Evolutionary conservation across 2,329 filamentous ascomycete genomes (phyloP).

Genomic region (Colletotrichum kahawae): DNA sequence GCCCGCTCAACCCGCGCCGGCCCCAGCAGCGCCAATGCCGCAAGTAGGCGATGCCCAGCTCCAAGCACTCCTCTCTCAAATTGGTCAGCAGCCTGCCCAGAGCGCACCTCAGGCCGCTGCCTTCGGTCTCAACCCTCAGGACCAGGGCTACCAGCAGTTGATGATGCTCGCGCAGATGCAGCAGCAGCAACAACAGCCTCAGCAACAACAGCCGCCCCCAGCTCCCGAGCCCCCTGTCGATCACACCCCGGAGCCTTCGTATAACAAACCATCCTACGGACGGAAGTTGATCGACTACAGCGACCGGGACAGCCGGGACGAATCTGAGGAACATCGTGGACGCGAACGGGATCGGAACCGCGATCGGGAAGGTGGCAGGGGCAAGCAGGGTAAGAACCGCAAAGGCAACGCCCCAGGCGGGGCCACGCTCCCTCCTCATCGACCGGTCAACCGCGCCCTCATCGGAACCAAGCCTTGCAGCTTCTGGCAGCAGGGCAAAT

Average conservation of each 20-base stretch:
- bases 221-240: neutral
- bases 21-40: conserved; percentile 6
- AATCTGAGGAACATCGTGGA: conserved; percentile 24
- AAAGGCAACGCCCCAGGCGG: conserved; percentile 32
- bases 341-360: conserved; percentile 31
- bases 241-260: conserved; percentile 20
- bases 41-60: conserved; percentile 39
- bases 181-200: conserved; percentile 28
- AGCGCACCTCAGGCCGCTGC: conserved; percentile 20
- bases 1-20: conserved; percentile 23
- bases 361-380: conserved; percentile 30
- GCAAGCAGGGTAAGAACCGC: conserved; percentile 45
- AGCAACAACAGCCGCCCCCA: conserved; percentile 21
- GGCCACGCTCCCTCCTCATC: conserved; percentile 42
- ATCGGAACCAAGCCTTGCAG: conserved; percentile 72
- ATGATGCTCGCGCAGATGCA: conserved; percentile 43
- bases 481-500: conserved; percentile 74
- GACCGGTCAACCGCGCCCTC: conserved; percentile 58
- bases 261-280: conserved; percentile 23
- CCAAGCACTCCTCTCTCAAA: conserved; percentile 49
- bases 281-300: conserved; percentile 19
- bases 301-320: conserved; percentile 7
- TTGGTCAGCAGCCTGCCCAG: conserved; percentile 36
- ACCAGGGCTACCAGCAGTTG: conserved; percentile 45
- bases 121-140: conserved; percentile 39